Evolutionary conservation across 2,329 filamentous ascomycete genomes (phyloP), one percentile per base, ranked within the genome.

Genomic region (Colletotrichum lupini): DNA sequence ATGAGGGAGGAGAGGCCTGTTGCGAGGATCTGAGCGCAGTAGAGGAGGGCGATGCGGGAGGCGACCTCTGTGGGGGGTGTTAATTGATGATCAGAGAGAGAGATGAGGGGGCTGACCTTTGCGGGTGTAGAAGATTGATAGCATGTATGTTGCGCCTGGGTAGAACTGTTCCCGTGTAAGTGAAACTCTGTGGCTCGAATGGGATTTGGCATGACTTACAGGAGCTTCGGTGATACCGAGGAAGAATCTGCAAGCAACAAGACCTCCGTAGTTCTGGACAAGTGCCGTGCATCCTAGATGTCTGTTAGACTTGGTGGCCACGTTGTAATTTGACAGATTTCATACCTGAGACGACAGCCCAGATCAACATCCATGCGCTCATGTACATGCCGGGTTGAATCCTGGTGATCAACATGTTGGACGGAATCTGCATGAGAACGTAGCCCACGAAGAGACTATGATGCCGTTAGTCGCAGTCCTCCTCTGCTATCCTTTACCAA

Each of bases 1-100:
- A 92, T 84, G 26, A 92, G 82, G 1, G 91, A 92, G 0, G 91
- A 91, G 77, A 94, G 93, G 0, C 92, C 92, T 0, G 91, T 91
- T 1, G 90, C 91, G 7, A 94, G 86, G 19, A 94, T 83, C 4
- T 90, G 90, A 0, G 91, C 92, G 1, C 90, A 90, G 71, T 88
- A 84, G 0, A 84, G 85, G 7, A 92, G 84, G 9, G 90, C 89
- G 24, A 90, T 92, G 24, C 91, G 85, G 19, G 91, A 83, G 2
- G 87, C 90, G 0, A 92, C 82, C 78, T 93, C 92, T 79, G n/a
- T 22, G 3, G 14, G 16, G 24, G n/a, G 26, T 57, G 32, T 74
- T 24, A 73, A 57, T 46, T 12, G 9, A 28, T 1, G 5, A 1
- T 1, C 19, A 22, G 4, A 4, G 19, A 12, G 5, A 5, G 1